phyloP scores from a whole-genome alignment of 2,329 filamentous ascomycete genomes.

The Gaeumannomyces sp. region DNA sequence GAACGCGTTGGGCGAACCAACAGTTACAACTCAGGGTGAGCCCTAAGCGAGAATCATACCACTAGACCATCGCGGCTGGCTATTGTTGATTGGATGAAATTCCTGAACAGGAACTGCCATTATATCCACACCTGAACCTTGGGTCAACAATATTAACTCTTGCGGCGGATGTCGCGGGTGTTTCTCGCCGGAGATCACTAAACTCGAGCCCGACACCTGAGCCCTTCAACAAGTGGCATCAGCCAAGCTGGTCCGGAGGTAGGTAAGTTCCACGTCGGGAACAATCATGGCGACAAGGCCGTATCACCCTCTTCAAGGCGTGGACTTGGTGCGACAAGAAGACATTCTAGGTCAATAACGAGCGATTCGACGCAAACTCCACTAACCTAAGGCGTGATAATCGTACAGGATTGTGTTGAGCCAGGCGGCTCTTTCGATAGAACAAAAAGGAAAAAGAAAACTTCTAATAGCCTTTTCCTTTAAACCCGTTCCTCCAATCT shows the following conservation, averaged over 20 bases:
- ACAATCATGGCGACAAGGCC: neutral
- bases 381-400: neutral
- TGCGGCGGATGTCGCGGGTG: too few species aligned
- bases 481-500: neutral
- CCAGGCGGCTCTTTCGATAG: neutral
- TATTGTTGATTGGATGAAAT: neutral
- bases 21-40: neutral
- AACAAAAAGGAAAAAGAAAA: neutral
- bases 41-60: conserved; percentile 1
- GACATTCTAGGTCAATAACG: neutral
- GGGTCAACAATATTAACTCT: too few species aligned
- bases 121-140: neutral
- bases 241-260: too few species aligned
- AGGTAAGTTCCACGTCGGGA: too few species aligned
- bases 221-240: too few species aligned
- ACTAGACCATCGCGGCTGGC: neutral
- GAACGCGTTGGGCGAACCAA: neutral
- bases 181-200: too few species aligned
- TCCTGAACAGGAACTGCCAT: neutral
- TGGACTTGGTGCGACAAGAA: neutral
- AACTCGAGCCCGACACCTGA: too few species aligned
- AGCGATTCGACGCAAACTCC: neutral
- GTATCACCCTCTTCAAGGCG: neutral
- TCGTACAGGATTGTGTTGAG: neutral
- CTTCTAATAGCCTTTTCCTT: neutral